Conservation (phyloP, 2,329 filamentous ascomycete species). For the Diaporthe sp. region DNA sequence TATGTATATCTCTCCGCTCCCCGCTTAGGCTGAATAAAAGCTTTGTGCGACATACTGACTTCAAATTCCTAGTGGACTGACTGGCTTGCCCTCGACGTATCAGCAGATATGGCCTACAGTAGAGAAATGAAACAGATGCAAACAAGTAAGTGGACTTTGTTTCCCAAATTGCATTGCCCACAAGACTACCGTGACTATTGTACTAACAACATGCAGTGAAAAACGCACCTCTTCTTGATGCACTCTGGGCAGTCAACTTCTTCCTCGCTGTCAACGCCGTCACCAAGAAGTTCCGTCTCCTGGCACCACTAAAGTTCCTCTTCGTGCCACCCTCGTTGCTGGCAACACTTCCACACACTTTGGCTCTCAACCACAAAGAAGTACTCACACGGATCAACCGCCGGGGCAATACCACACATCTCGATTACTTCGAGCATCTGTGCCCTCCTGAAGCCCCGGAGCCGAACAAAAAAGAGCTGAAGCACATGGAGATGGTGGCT, state of each 20-base stretch:
- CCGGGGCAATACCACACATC: neutral
- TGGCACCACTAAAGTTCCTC: neutral
- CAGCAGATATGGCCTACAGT: constrained; percentile 11
- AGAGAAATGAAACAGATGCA: constrained; percentile 24
- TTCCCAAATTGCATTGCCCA: neutral
- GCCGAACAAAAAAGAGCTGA: neutral
- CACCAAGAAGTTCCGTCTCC: neutral
- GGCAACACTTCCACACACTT: neutral
- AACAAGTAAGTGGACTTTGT: neutral
- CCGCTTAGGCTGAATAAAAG: neutral
- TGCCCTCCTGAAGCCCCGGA: neutral
- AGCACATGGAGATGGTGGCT: constrained; percentile 6
- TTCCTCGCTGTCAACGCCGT: neutral
- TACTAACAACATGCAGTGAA: neutral
- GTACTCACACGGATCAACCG: neutral
- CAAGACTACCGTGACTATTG: accelerated
- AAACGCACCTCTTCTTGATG: neutral
- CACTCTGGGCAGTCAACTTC: neutral
- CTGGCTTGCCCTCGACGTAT: constrained; percentile 14
- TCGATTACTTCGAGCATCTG: neutral
- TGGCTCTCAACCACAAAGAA: neutral
- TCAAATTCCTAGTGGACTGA: neutral
- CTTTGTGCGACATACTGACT: neutral
- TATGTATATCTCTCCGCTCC: neutral
- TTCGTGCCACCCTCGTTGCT: neutral